phyloP scores from a whole-genome alignment of 768 basidiomycete genomes.

The Mrakia frigida region DNA sequence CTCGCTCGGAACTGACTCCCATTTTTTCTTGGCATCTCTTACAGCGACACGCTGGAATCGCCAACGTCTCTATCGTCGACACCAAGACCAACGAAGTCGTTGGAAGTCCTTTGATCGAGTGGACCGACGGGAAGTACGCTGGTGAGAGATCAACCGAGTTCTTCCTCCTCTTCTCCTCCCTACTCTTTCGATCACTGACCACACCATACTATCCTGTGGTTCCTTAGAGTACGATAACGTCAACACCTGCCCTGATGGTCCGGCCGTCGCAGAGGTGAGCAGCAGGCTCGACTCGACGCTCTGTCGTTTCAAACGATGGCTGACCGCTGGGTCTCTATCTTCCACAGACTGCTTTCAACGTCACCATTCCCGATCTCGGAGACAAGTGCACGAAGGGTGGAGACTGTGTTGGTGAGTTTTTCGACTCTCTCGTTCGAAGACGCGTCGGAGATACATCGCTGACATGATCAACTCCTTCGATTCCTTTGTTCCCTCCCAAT shows the following conservation, averaged over 20 bases:
- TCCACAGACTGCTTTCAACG: conserved; percentile 16
- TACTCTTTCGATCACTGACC: neutral
- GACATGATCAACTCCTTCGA: neutral
- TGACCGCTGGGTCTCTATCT: neutral
- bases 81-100: conserved; percentile 29
- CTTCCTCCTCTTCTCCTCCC: neutral
- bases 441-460: neutral
- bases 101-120: conserved; percentile 22
- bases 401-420: conserved; percentile 13
- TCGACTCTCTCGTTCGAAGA: neutral
- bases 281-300: neutral
- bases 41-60: conserved; percentile 23
- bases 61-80: conserved; percentile 32
- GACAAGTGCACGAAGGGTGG: conserved; percentile 25
- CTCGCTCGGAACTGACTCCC: neutral
- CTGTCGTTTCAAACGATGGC: neutral
- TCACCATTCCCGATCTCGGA: conserved; percentile 26
- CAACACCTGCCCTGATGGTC: conserved; percentile 19
- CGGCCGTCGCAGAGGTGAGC: neutral
- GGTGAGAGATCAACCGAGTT: neutral
- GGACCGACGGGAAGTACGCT: conserved; percentile 20
- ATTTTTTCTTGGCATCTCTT: neutral
- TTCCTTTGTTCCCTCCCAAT: neutral
- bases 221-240: conserved; percentile 15
- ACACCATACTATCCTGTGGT: too few species aligned